Percentiles rank a stretch among this genome's conserved stretches.
Evolutionary conservation across 2,329 filamentous ascomycete genomes (phyloP).

Genomic region (Penicillium sp.): DNA sequence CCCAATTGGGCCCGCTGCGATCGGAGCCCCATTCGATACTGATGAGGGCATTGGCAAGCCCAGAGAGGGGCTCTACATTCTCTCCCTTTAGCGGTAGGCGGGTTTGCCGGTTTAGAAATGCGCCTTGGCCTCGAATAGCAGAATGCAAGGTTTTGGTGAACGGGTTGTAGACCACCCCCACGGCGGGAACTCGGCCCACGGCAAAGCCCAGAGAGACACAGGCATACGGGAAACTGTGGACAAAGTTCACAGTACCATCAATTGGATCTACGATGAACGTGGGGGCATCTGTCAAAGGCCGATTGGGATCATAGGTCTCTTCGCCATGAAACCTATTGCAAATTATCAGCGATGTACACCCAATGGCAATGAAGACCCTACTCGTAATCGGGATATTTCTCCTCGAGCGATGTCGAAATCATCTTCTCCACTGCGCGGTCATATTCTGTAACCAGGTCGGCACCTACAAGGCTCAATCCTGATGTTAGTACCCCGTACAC

Average conservation of each 20-base stretch:
- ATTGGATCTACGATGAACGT: constrained; percentile 66
- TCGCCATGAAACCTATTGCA: constrained; percentile 55
- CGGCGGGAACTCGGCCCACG: constrained; percentile 49
- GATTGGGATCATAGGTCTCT: constrained; percentile 60
- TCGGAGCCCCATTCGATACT: constrained; percentile 64
- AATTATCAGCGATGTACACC: neutral
- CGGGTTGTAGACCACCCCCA: constrained; percentile 64
- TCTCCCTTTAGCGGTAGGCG: constrained; percentile 49
- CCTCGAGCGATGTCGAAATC: constrained; percentile 52
- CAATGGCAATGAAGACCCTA: constrained; percentile 30
- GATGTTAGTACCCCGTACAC: neutral
- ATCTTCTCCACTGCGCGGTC: constrained; percentile 62
- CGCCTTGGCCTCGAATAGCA: constrained; percentile 56
- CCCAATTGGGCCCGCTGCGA: constrained; percentile 57
- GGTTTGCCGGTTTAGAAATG: constrained; percentile 44
- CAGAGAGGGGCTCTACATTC: constrained; percentile 46
- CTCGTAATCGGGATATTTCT: constrained; percentile 55
- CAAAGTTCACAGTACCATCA: constrained; percentile 66
- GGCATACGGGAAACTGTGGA: constrained; percentile 61
- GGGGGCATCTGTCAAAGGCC: constrained; percentile 52
- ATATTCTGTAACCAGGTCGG: constrained; percentile 64
- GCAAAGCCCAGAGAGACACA: constrained; percentile 61
- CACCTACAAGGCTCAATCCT: constrained; percentile 39
- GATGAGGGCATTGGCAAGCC: constrained; percentile 54
- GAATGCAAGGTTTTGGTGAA: constrained; percentile 58